phyloP scores from a whole-genome alignment of 2,329 filamentous ascomycete species.

The Trichoderma asperellum region DNA sequence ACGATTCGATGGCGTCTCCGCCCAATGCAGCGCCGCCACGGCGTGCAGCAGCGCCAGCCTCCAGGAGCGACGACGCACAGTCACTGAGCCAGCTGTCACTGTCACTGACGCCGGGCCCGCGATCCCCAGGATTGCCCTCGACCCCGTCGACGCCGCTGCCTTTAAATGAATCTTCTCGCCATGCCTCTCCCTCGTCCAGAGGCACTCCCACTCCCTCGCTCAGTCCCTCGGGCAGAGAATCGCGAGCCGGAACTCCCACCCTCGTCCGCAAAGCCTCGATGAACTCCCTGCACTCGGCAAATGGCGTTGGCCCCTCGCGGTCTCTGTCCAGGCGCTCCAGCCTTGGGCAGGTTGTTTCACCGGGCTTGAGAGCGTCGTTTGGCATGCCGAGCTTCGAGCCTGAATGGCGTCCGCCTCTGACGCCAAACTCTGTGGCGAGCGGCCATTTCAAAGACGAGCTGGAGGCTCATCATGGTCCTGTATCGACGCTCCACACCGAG shows the following conservation, averaged over 20 bases:
- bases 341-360: conserved; percentile 50
- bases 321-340: conserved; percentile 54
- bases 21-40: conserved; percentile 39
- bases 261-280: conserved; percentile 61
- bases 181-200: conserved; percentile 47
- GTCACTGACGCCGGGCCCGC: conserved; percentile 23
- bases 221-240: conserved; percentile 50
- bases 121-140: conserved; percentile 38
- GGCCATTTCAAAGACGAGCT: conserved; percentile 73
- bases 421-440: conserved; percentile 62
- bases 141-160: conserved; percentile 43
- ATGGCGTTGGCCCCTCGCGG: conserved; percentile 44
- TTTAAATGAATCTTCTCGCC: conserved; percentile 44
- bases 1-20: conserved; percentile 36
- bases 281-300: conserved; percentile 59
- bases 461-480: conserved; percentile 58
- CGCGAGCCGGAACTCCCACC: conserved; percentile 54
- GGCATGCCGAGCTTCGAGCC: conserved; percentile 34
- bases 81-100: conserved; percentile 42
- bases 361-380: conserved; percentile 47
- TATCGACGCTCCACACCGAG: conserved; percentile 52
- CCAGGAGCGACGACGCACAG: conserved; percentile 39
- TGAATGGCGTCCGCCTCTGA: conserved; percentile 47
- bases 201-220: conserved; percentile 44
- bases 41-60: conserved; percentile 43